phyloP scores from a whole-genome alignment of 2,329 filamentous ascomycete genomes.

The Aspergillus neoniger region DNA sequence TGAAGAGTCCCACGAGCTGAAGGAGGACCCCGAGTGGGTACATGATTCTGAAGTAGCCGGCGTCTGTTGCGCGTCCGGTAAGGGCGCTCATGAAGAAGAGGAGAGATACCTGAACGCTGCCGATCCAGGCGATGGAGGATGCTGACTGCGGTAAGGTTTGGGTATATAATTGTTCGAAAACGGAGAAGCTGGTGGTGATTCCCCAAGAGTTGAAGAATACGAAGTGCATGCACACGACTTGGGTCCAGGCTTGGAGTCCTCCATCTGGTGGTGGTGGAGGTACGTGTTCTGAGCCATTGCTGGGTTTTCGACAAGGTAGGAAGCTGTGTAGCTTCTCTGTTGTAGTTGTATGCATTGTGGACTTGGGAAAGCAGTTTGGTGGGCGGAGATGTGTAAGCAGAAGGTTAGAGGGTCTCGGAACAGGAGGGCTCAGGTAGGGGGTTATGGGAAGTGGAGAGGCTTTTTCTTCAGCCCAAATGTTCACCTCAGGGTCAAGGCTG shows the following conservation, averaged over 20 bases:
- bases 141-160: background rate
- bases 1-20: slow-evolving; percentile 46
- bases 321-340: background rate
- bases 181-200: background rate
- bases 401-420: too few relatives aligned
- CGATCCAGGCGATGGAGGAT: slow-evolving; percentile 16
- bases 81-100: slow-evolving; percentile 47
- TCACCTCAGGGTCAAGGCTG: too few relatives aligned
- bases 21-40: slow-evolving; percentile 30
- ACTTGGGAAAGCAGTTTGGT: too few relatives aligned
- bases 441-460: too few relatives aligned
- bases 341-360: background rate
- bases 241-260: background rate
- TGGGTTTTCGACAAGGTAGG: too few relatives aligned
- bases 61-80: slow-evolving; percentile 43
- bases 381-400: too few relatives aligned
- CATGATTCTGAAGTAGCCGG: slow-evolving; percentile 40
- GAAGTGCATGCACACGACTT: background rate
- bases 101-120: slow-evolving; percentile 45
- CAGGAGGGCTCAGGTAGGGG: too few relatives aligned
- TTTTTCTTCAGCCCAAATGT: too few relatives aligned
- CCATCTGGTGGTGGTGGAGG: background rate
- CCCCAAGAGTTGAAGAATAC: background rate
- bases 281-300: background rate
- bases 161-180: background rate